Evolutionary conservation across 2,329 filamentous ascomycete species (phyloP), one percentile per base, ranked within the genome.

Genomic region (Rhytidhysteron rufulum): DNA sequence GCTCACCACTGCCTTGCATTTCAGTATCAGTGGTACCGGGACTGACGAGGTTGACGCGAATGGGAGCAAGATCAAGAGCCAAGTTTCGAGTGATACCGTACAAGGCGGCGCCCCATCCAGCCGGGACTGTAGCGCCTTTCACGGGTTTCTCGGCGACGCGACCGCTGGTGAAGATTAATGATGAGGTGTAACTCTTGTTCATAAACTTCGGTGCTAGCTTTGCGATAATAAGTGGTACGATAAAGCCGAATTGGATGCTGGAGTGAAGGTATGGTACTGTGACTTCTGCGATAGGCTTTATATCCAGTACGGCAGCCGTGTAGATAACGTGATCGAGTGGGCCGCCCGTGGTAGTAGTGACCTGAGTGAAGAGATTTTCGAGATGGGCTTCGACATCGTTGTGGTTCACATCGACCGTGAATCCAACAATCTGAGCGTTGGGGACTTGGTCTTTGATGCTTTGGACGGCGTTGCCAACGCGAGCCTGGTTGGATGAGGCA

Each of bases 401-500:
- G 2, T 47, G 45, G 36, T 62, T 54, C 32, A 37, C 27, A 40
- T 66, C 54, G 44, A 49, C 42, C 2, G 55, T 51, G 33, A 54
- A 47, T 19, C 62, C 62, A 2, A 36, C 18, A 13, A 63, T 44
- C 2, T 48, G 39, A 1, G 42, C 43, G n/a, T 40, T 35, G 3
- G 57, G 58, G 35, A 77, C 72, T 40, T 68, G 45, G 5, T 62
- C 57, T 31, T 65, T 61, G 21, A 83, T 68, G 22, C 62, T 54
- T 1, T 58, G 49, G 44, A 80, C 60, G 29, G 79, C 74, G 2
- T 56, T 54, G 37, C 74, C 60, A 21, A 85, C 63, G 40, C 76
- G 75, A 30, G 62, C 38, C 25, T 72, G 64, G 25, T 69, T 74
- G 9, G 80, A 84, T 11, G 77, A 79, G 9, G 78, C 77, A 51